A percentile compares a stretch with the other conserved stretches of the same genome.
These are phyloP conservation scores for Silene vulgaris DNA, from an alignment of 179 eudicot genomes.

Conservation along the genomic window DNA sequence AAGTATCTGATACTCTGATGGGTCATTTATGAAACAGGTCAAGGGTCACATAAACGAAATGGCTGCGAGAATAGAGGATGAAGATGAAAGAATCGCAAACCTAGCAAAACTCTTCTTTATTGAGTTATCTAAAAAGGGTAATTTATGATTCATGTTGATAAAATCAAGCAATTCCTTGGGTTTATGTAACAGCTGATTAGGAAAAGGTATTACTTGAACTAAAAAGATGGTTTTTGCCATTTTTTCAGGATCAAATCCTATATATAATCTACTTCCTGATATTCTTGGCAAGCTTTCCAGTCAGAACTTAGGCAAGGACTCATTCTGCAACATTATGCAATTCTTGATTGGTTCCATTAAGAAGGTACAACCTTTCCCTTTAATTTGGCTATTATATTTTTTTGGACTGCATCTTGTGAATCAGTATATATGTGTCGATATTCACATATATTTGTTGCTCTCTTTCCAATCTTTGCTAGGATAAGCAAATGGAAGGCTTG, in stretches of 20 bases:
- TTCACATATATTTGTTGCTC: neutral
- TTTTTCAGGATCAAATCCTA: conserved; percentile 69
- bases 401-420: neutral
- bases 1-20: conserved; percentile 12
- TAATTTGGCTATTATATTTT: neutral
- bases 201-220: neutral
- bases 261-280: conserved; percentile 91
- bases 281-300: conserved; percentile 80
- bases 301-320: conserved; percentile 62
- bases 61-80: conserved; percentile 90
- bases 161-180: neutral
- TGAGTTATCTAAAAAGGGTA: conserved; percentile 90
- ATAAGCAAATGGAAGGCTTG: conserved; percentile 96
- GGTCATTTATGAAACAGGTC: conserved; percentile 43
- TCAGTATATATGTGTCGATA: neutral
- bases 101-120: conserved; percentile 80
- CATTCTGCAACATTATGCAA: conserved; percentile 90
- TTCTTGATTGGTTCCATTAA: conserved; percentile 86
- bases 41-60: conserved; percentile 89
- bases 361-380: conserved; percentile 43
- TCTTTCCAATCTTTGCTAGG: conserved; percentile 36
- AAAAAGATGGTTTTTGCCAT: neutral
- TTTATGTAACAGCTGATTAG: neutral
- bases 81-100: conserved; percentile 86
- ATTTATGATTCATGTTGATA: conserved; percentile 3